phyloP scores from a whole-genome alignment of 1,139 yeast genomes.

The Magnusiomyces suaveolens region DNA sequence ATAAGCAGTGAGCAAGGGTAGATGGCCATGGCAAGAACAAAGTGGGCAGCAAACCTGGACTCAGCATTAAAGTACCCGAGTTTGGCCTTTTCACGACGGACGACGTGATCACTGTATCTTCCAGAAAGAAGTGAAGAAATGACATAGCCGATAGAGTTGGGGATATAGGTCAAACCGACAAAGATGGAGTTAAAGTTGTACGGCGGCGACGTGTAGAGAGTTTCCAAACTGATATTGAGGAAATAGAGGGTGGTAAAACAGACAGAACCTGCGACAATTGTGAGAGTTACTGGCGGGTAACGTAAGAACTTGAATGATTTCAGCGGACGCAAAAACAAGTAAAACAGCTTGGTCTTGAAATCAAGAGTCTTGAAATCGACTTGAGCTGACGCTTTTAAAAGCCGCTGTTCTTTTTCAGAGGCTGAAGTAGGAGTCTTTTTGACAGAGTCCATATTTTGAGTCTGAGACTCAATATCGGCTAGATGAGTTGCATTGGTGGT shows the following conservation, averaged over 20 bases:
- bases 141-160: conserved; percentile 70
- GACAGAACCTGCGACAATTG: conserved; percentile 55
- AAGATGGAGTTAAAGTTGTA: conserved; percentile 58
- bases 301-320: conserved; percentile 21
- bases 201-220: conserved; percentile 53
- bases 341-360: conserved; percentile 6
- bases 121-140: conserved; percentile 72
- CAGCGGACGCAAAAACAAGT: conserved; percentile 31
- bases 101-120: conserved; percentile 59
- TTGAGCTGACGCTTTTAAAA: not conserved
- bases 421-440: conserved; percentile 1
- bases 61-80: conserved; percentile 70
- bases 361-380: conserved; percentile 7
- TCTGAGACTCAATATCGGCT: not conserved
- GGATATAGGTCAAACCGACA: conserved; percentile 70
- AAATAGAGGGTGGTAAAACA: conserved; percentile 63
- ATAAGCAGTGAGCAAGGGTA: conserved; percentile 60
- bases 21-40: conserved; percentile 51
- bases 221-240: conserved; percentile 64
- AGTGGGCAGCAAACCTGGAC: conserved; percentile 67
- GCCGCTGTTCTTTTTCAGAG: conserved; percentile 4
- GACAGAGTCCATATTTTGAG: not conserved
- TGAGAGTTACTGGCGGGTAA: conserved; percentile 66
- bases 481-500: not conserved
- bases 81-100: conserved; percentile 39